Percentiles rank a stretch among this genome's conserved stretches.
These are phyloP conservation scores for Cyclospora cayetanensis DNA, from an alignment of 169 alveolate genomes.

Conservation along the genomic window DNA sequence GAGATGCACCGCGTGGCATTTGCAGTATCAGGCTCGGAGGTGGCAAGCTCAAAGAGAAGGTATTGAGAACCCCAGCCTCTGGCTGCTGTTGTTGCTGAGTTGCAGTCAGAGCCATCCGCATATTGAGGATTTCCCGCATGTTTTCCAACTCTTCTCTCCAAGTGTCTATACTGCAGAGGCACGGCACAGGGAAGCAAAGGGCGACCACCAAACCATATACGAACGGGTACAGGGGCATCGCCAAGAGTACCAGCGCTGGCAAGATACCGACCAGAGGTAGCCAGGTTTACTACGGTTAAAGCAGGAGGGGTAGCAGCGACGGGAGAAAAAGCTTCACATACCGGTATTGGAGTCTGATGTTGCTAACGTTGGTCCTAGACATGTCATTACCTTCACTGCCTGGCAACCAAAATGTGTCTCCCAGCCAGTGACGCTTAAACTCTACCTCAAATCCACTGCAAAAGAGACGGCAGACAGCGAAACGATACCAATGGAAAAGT, in stretches of 20 bases:
- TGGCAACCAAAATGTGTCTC: conserved; percentile 59
- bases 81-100: conserved; percentile 28
- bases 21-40: conserved; percentile 17
- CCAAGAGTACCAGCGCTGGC: background rate
- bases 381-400: conserved; percentile 74
- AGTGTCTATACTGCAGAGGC: conserved; percentile 11
- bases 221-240: background rate
- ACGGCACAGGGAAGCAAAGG: background rate
- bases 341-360: conserved; percentile 73
- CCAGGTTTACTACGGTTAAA: background rate
- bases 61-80: no score
- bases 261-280: background rate
- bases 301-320: background rate
- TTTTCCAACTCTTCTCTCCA: conserved; percentile 47
- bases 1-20: background rate
- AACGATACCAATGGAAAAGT: background rate
- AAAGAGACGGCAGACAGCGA: no score
- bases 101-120: conserved; percentile 37
- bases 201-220: background rate
- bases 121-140: conserved; percentile 32
- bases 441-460: conserved; percentile 78
- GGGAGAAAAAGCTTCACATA: background rate
- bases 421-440: conserved; percentile 82
- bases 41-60: background rate
- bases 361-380: conserved; percentile 74